Base-by-base conservation (phyloP, 2,329 filamentous ascomycete genomes). In the Scytalidium sp. region DNA sequence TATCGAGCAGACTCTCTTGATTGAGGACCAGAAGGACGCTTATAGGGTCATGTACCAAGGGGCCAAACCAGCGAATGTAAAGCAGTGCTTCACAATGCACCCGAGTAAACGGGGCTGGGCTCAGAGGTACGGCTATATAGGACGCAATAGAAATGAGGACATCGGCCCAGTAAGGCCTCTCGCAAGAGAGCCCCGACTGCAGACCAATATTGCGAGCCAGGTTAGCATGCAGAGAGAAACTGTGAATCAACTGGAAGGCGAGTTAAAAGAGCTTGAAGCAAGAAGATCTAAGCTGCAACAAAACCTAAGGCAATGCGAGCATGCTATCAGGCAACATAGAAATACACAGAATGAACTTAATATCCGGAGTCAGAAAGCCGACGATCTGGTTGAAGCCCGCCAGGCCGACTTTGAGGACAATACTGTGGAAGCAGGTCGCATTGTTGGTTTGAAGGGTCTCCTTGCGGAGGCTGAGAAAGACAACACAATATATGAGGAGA, bases 1-100 rank as follows among this genome's bases (percentile, higher is more conserved):
- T 6, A 90, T 97, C 46, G 94, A 99, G 54, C 92, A 97, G 66
- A 83, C 86, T 7, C 81, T 96, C 5, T 75, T 99, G 1, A 83
- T 97, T 47, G 75, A 84, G 49, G 75, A 85, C 23, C 75, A 88
- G 22, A 67, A 75, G 1, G 79, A 89, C 49, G 94, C 86, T 1
- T 75, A 85, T 41, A 70, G 75, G 3, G 79, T 88, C 42, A 88
- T 96, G 79, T 82, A 87, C 52, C 75, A 78, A 47, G 75, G 74
- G 19, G 71, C 71, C 39, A 73, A 44, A 42, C 83, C 85, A 1
- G 75, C 70, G 13, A 93, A 96, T 55, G 88, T 93, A 10, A 80
- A 75, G 47, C 80, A 83, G 50, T 93, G 88, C 58, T 82, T 94
- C 52, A 80, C 83, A 48, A 78, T 86, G 53, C 79, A 85, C 52